These are phyloP conservation scores for Picochlorum sp. DNA, from an alignment of 139 green algal species.

Conservation along the genomic window DNA sequence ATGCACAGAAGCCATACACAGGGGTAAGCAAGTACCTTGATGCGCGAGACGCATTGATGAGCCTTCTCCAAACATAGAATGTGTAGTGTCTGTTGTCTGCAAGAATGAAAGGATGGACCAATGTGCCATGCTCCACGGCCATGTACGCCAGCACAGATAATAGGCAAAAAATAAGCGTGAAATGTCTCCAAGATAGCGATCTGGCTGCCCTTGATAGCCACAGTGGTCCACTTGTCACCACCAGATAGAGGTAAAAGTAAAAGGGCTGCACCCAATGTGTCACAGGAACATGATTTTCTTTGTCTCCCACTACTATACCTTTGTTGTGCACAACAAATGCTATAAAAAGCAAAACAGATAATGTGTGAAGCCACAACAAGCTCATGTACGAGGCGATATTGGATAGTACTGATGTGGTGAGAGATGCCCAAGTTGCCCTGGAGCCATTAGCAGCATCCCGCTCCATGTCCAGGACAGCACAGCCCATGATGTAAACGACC, in stretches of 20 bases:
- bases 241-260: slow-evolving; percentile 67
- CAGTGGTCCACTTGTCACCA: slow-evolving; percentile 27
- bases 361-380: slow-evolving; percentile 33
- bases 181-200: neutral
- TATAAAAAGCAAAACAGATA: slow-evolving; percentile 41
- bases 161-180: neutral
- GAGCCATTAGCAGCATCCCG: too few relatives aligned
- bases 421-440: too few relatives aligned
- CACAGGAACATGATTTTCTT: slow-evolving; percentile 53
- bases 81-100: slow-evolving; percentile 93
- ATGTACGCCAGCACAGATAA: neutral
- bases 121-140: slow-evolving; percentile 25
- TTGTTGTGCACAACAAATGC: slow-evolving; percentile 75
- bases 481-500: slow-evolving; percentile 52
- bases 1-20: slow-evolving; percentile 27
- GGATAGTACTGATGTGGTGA: too few relatives aligned
- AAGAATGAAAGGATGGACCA: slow-evolving; percentile 84
- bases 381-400: too few relatives aligned
- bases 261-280: slow-evolving; percentile 67
- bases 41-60: slow-evolving; percentile 23
- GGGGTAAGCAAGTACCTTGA: slow-evolving; percentile 41
- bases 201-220: neutral
- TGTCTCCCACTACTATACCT: slow-evolving; percentile 77
- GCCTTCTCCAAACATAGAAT: slow-evolving; percentile 83
- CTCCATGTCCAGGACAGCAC: slow-evolving; percentile 1